Percentiles rank a stretch among this genome's conserved stretches.
These are phyloP conservation scores for Acrodontium crateriforme DNA, from an alignment of 2,329 filamentous ascomycete species.

Conservation along the genomic window DNA sequence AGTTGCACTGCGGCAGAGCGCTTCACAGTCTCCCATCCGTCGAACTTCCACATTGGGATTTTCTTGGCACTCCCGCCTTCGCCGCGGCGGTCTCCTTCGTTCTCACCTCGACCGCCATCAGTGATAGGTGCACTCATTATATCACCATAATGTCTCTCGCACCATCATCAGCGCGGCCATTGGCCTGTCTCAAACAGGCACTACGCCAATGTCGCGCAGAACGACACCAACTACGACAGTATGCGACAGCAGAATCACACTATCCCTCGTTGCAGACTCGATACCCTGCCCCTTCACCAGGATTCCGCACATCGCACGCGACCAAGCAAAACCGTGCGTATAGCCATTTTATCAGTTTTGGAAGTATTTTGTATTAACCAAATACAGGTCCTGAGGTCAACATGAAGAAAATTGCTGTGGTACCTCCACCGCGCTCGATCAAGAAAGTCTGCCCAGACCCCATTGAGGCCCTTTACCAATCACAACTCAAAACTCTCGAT, in stretches of 20 bases:
- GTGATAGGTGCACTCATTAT: no score
- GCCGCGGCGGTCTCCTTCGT: no score
- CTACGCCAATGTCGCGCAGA: slow-evolving; percentile 41
- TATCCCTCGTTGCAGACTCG: slow-evolving; percentile 29
- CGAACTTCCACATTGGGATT: no score
- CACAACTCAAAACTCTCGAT: slow-evolving; percentile 65
- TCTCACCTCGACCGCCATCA: no score
- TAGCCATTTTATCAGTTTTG: no score
- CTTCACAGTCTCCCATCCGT: no score
- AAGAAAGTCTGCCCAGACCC: slow-evolving; percentile 49
- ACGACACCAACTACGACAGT: slow-evolving; percentile 16
- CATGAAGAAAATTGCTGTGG: slow-evolving; percentile 19
- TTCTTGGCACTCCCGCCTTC: no score
- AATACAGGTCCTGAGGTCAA: slow-evolving; percentile 17
- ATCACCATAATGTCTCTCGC: slow-evolving; percentile 48
- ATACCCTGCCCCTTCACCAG: slow-evolving; percentile 14
- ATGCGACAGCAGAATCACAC: slow-evolving; percentile 38
- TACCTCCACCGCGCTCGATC: slow-evolving; percentile 41
- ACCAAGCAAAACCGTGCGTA: slow-evolving; percentile 21
- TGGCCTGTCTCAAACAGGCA: slow-evolving; percentile 55
- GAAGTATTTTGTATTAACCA: no score
- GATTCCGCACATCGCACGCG: slow-evolving; percentile 19
- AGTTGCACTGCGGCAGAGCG: no score
- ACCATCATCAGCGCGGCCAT: slow-evolving; percentile 46
- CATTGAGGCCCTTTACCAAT: slow-evolving; percentile 49